These are phyloP conservation scores for Actinomucor elegans DNA, from an alignment of 371 early-diverging fungal genomes.

Conservation along the genomic window DNA sequence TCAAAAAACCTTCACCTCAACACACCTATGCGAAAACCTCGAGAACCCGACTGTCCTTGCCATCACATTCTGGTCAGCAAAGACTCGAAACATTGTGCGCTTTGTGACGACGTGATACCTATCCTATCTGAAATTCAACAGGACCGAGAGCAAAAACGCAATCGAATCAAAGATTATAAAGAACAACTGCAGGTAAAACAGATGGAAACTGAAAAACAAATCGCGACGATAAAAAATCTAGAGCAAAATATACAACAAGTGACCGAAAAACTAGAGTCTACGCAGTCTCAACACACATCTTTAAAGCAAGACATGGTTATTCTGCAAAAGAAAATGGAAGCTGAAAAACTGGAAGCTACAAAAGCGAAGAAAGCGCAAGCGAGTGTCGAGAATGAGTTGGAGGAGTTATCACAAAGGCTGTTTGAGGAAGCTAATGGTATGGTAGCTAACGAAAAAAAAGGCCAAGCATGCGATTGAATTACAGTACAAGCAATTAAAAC, in stretches of 20 bases:
- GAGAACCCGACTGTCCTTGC: slow-evolving; percentile 36
- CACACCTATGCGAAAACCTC: background rate
- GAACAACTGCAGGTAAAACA: slow-evolving; percentile 23
- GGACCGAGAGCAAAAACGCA: slow-evolving; percentile 27
- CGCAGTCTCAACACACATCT: slow-evolving; percentile 29
- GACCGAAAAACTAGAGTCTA: slow-evolving; percentile 29
- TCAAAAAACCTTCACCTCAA: no score
- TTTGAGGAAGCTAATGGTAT: slow-evolving; percentile 90
- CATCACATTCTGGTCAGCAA: slow-evolving; percentile 32
- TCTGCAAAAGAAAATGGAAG: slow-evolving; percentile 55
- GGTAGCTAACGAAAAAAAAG: slow-evolving; percentile 79
- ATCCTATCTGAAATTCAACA: slow-evolving; percentile 37
- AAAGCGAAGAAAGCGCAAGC: slow-evolving; percentile 78
- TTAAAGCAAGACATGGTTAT: slow-evolving; percentile 42
- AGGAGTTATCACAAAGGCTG: slow-evolving; percentile 78
- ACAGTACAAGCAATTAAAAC: slow-evolving; percentile 43
- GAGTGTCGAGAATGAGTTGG: slow-evolving; percentile 82
- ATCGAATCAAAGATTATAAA: slow-evolving; percentile 32
- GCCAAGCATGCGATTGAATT: slow-evolving; percentile 49
- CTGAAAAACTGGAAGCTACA: slow-evolving; percentile 75
- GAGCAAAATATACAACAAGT: no score
- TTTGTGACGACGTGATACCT: slow-evolving; percentile 52
- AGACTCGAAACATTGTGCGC: slow-evolving; percentile 36
- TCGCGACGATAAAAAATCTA: slow-evolving; percentile 19
- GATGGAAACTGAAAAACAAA: slow-evolving; percentile 11